Conservation (phyloP, 768 basidiomycete species). For the Pleurotus giganteus region DNA sequence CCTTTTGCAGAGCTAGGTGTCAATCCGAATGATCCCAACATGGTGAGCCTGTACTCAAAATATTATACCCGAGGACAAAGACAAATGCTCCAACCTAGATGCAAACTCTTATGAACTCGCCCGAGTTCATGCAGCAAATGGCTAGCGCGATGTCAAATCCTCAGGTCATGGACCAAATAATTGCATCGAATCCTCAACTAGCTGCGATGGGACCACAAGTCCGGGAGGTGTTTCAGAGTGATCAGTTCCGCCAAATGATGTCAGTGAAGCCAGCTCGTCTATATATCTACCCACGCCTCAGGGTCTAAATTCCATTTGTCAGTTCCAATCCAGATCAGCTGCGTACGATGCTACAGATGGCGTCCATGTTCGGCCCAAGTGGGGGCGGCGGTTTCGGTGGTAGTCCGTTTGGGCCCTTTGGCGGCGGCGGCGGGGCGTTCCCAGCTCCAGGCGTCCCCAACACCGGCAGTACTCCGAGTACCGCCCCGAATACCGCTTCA, state of each 20-base stretch:
- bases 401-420: conserved; percentile 13
- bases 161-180: conserved; percentile 83
- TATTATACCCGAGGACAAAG: background rate
- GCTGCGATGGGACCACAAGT: conserved; percentile 77
- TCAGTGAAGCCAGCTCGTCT: conserved; percentile 30
- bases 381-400: background rate
- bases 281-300: background rate
- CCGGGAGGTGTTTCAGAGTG: conserved; percentile 74
- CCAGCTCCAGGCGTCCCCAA: conserved; percentile 63
- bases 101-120: conserved; percentile 82
- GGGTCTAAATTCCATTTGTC: background rate
- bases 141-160: conserved; percentile 83
- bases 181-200: conserved; percentile 78
- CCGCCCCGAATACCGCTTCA: conserved; percentile 23
- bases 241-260: conserved; percentile 75
- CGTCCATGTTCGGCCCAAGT: conserved; percentile 41
- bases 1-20: conserved; percentile 91
- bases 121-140: conserved; percentile 88
- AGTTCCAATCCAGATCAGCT: conserved; percentile 79
- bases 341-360: conserved; percentile 76
- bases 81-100: conserved; percentile 41
- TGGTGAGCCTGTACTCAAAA: conserved; percentile 48
- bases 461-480: conserved; percentile 21
- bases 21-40: conserved; percentile 92
- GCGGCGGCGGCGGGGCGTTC: conserved; percentile 35